A percentile compares a stretch with the other conserved stretches of the same genome.
phyloP scores from a whole-genome alignment of 202 grass and related monocot species.

The Schoenoplectus tabernaemontani region DNA sequence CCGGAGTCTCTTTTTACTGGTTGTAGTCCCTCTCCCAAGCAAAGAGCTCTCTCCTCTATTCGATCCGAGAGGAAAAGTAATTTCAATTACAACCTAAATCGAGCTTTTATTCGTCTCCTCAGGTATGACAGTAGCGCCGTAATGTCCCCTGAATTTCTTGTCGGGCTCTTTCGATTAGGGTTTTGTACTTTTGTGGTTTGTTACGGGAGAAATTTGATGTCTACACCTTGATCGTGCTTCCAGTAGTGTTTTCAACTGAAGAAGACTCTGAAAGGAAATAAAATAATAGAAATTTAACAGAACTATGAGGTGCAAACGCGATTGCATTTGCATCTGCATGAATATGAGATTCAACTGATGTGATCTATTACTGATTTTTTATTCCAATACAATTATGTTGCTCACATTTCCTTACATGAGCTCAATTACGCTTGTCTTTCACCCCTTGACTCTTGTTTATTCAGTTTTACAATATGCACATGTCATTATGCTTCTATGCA shows the following conservation, averaged over 20 bases:
- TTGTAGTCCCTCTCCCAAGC: conserved; percentile 6
- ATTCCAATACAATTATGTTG: neutral
- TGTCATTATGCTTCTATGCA: neutral
- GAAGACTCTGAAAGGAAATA: neutral
- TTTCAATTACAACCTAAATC: neutral
- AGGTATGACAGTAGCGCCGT: too few relatives aligned
- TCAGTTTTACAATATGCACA: neutral
- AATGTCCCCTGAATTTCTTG: neutral
- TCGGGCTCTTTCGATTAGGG: neutral
- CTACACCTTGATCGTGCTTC: neutral
- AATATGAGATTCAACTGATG: neutral
- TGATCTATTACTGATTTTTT: neutral
- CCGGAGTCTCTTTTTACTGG: too few relatives aligned
- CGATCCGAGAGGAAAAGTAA: neutral
- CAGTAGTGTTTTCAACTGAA: neutral
- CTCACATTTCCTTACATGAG: neutral
- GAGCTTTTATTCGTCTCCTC: neutral
- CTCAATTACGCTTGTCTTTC: neutral
- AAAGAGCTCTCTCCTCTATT: neutral
- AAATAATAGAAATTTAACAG: neutral
- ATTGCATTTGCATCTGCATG: neutral
- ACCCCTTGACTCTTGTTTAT: neutral
- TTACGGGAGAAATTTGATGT: neutral
- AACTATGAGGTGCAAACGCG: neutral
- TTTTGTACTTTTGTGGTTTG: neutral